These are phyloP conservation scores for Tulasnella sp. DNA, from an alignment of 768 basidiomycete genomes.

Conservation along the genomic window DNA sequence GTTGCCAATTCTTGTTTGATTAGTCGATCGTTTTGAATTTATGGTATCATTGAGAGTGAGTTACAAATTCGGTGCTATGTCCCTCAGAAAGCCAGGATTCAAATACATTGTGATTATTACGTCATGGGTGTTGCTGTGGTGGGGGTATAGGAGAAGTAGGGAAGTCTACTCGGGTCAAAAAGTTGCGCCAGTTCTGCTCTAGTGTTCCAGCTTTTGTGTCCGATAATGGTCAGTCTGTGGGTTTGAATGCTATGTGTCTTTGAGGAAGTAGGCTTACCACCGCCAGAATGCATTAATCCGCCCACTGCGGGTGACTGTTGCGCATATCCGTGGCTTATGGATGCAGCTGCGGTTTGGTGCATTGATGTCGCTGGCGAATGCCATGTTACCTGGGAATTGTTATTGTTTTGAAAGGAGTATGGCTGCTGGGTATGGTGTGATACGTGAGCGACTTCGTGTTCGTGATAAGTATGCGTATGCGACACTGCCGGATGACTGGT, in stretches of 20 bases:
- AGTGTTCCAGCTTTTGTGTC: neutral
- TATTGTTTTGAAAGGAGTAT: neutral
- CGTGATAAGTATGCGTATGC: neutral
- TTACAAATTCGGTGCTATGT: too few species aligned
- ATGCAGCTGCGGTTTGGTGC: neutral
- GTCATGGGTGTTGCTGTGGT: neutral
- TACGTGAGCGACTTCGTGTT: neutral
- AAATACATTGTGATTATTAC: neutral
- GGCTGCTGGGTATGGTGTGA: neutral
- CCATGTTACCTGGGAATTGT: neutral
- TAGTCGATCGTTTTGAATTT: too few species aligned
- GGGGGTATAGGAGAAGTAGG: conserved; percentile 6
- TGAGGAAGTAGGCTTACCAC: neutral
- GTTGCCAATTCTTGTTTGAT: too few species aligned
- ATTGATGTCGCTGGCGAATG: neutral
- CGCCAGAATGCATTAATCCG: conserved; percentile 12
- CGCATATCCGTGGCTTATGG: neutral
- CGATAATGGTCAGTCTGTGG: neutral
- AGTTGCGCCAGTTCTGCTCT: conserved; percentile 12
- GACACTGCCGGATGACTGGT: too few species aligned
- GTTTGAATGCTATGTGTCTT: neutral
- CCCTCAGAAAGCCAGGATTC: too few species aligned
- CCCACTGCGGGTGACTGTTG: neutral
- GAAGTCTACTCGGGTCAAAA: conserved; percentile 9
- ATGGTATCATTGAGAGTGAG: too few species aligned